Conservation (phyloP, 306 rosid species). For the Begonia loranthoides region DNA sequence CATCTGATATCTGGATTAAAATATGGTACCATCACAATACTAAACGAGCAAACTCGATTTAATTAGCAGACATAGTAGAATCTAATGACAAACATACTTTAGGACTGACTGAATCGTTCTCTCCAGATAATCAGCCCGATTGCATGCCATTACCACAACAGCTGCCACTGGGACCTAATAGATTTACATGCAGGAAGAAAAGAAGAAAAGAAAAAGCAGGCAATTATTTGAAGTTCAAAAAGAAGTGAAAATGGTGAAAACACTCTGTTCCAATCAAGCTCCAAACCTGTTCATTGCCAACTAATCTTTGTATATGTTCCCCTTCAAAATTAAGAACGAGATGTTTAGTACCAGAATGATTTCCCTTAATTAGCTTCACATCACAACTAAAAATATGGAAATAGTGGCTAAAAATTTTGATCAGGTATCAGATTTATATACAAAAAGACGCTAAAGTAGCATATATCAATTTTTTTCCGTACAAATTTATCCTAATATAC, state of each 20-base stretch:
- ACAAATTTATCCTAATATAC: too few species aligned
- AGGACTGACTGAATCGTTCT: constrained; percentile 68
- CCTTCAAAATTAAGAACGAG: constrained; percentile 38
- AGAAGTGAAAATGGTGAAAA: constrained; percentile 10
- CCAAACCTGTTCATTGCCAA: constrained; percentile 57
- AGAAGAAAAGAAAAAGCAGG: background rate
- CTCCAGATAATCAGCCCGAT: constrained; percentile 91
- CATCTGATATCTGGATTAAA: constrained; percentile 53
- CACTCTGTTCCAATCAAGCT: constrained; percentile 12
- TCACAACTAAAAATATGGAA: too few species aligned
- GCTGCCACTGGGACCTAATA: constrained; percentile 92
- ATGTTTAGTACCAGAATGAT: constrained; percentile 17
- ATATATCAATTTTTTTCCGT: too few species aligned
- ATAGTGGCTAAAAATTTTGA: too few species aligned
- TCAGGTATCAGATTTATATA: too few species aligned
- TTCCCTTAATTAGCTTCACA: background rate
- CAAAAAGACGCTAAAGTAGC: too few species aligned
- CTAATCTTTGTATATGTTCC: constrained; percentile 49
- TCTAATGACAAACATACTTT: constrained; percentile 33
- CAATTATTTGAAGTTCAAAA: constrained; percentile 11
- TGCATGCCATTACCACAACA: constrained; percentile 96
- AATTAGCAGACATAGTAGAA: too few species aligned
- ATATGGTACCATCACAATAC: background rate
- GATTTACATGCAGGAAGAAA: constrained; percentile 7
- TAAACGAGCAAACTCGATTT: too few species aligned